Base-by-base conservation (phyloP, 352 stramenopile genomes). In the Albugo laibachii region DNA sequence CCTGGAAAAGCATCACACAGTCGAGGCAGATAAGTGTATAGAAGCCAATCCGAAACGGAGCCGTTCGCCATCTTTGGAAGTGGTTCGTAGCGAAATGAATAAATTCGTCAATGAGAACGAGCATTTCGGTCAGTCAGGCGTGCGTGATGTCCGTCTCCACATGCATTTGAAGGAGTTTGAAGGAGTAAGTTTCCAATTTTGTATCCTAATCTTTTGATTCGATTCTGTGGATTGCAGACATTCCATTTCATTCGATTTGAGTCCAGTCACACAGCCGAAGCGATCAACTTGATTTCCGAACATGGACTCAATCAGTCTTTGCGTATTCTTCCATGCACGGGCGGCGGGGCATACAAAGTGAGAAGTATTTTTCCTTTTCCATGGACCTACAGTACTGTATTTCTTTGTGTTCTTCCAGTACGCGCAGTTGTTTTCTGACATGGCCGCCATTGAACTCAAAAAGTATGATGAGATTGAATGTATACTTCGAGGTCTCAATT, bases 401-500 rank as follows among this genome's bases (percentile, higher is more conserved):
- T 8, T 8, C 8, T 24, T 43, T 43, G 38, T 43, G 20, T 50
- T 13, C 15, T 24, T 27, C 5, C 27, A 92, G 79, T 92, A 89
- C 45, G 79, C 59, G 19, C 50, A 56, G 36, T 40, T 68, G 6
- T 87, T 92, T 51, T 62, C 59, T 13, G 66, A 84, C n/a, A 61
- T 84, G 18, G 76, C 77, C n/a, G 76, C 67, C 0, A 92, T 92
- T 40, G 63, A 86, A 14, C 57, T 92, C 37, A 66, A 86, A 20
- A 88, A 83, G 41, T 83, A 83, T 45, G 76, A 88, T 24, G 95
- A 99, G 66, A 92, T 99, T 56, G 82, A 97, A 50, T 97, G 88
- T 60, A 82, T 97, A 21, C 94, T 99, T 53, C 65, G 91, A 34
- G 95, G 95, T 2, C 92, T 99, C 62, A 92, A 98, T 66, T 96